Evolutionary conservation across 139 green algal species (phyloP), one percentile per base, ranked within the genome.

Genomic region (Nannochloris sp.): DNA sequence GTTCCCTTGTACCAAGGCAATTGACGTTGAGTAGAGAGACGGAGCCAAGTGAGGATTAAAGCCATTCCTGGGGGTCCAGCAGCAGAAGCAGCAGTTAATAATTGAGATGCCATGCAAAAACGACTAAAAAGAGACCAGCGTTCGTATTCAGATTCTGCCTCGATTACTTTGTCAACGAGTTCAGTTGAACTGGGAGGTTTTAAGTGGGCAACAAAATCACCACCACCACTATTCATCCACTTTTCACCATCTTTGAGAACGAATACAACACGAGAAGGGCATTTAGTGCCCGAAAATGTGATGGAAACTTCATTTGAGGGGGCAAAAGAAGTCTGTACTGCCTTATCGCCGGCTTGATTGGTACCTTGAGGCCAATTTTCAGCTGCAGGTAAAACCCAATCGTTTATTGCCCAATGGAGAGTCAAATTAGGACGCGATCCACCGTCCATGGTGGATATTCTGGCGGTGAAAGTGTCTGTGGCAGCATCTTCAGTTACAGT

Each of bases 11-110:
- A 81, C 86, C 89, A 96, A 64, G 80, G 62, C 72, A 97, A 81
- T 70, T 90, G 81, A 39, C 78, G 77, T 29, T 79, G 76, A 25
- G 65, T 67, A 54, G 71, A 86, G 10, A 94, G 75, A 23, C 90
- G 82, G 56, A 97, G 77, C 90, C 86, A 94, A 4, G 84, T 83
- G 38, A 86, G 77, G 8, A 97, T 66, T 27, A 90, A 75, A 3
- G 73, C 80, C 75, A 89, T 87, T 55, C 84, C 87, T 2, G 38
- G 38, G 6, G 74, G 58, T 46, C 83, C 85, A 80, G 75, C 61
- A 54, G 44, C 6, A 29, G 36, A 77, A 9, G 82, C 82, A 6
- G 69, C 81, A n/a, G 81, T 77, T 64, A 91, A 58, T 55, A 89
- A n/a, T 58, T 88, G 82, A 23, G 72, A 65, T 35, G 80, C 83